Evolutionary conservation across 75 land plant species (phyloP).

Genomic region (Picea sitchensis): DNA sequence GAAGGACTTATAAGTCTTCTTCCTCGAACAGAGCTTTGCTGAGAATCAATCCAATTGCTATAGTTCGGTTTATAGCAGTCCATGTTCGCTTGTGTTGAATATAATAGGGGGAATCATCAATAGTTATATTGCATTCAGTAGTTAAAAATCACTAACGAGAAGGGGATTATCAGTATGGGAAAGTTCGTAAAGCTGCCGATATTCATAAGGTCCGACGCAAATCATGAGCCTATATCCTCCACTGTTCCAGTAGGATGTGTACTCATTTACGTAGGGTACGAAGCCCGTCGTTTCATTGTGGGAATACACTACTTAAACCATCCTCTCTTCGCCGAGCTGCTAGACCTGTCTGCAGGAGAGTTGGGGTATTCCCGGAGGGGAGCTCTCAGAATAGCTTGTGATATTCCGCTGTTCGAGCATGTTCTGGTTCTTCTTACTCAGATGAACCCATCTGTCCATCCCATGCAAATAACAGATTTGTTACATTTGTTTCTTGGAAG

Average conservation of each 20-base stretch:
- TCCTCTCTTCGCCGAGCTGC: constrained; percentile 28
- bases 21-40: too few relatives aligned
- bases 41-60: too few relatives aligned
- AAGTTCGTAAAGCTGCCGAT: neutral
- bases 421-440: constrained; percentile 12
- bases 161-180: neutral
- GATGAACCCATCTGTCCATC: constrained; percentile 13
- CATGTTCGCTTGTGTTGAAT: too few relatives aligned
- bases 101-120: too few relatives aligned
- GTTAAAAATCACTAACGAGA: too few relatives aligned
- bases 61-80: too few relatives aligned
- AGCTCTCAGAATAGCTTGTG: constrained; percentile 33
- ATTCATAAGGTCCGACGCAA: neutral
- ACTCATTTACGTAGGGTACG: constrained; percentile 30
- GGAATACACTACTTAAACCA: constrained; percentile 33
- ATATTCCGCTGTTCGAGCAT: constrained; percentile 18
- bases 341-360: constrained; percentile 32
- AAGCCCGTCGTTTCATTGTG: constrained; percentile 24
- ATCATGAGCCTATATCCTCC: neutral
- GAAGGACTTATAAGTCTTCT: too few relatives aligned
- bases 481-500: neutral
- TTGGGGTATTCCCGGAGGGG: constrained; percentile 44
- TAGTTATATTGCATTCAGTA: too few relatives aligned
- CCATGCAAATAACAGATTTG: constrained; percentile 17
- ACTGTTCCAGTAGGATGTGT: constrained; percentile 24